Evolutionary conservation across 164 flowering plant species (phyloP), one percentile per base, ranked within the genome.

Genomic region (Macadamia tetraphylla): DNA sequence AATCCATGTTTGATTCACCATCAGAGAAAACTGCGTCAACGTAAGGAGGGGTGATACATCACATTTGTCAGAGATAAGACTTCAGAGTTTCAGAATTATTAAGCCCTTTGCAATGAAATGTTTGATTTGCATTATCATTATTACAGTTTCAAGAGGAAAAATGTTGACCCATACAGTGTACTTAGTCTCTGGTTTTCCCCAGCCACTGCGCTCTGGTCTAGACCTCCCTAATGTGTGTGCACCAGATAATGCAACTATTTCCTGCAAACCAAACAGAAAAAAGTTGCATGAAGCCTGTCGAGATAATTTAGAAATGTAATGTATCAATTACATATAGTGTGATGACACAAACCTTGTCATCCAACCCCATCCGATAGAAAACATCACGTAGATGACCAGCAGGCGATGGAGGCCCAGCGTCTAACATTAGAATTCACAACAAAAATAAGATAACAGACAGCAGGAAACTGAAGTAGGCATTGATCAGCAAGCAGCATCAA

Each of bases 161-260:
- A 63, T 62, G 52, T 15, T 29, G 53, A 67, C 67, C 67, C 76
- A 60, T 88, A 95, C 99, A 82, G 99, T 95, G 65, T 95, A 92
- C 76, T 89, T 92, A 8, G 99, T 89, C 76, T 85, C 96, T 60
- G 97, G 94, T 80, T 92, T 92, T 70, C 99, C 99, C 98, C 97
- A 92, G 63, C 99, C 99, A 81, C 99, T 95, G 57, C 99, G 96
- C 6, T 95, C 98, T 62, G 98, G 98, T 77, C 97, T 88, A 51
- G 99, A 81, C 80, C 99, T 86, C 65, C 99, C 99, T 64, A 95
- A 73, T 3, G 98, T 95, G 75, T 95, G 99, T 31, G 99, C 99
- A 74, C 99, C 99, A 75, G 99, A 95, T 69, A 95, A 80, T 51
- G 92, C 99, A 79, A 95, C 99, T 67, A 95, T 92, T 70, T 95